These are phyloP conservation scores for Volvox reticuliferus DNA, from an alignment of 139 green algal species.

Conservation along the genomic window DNA sequence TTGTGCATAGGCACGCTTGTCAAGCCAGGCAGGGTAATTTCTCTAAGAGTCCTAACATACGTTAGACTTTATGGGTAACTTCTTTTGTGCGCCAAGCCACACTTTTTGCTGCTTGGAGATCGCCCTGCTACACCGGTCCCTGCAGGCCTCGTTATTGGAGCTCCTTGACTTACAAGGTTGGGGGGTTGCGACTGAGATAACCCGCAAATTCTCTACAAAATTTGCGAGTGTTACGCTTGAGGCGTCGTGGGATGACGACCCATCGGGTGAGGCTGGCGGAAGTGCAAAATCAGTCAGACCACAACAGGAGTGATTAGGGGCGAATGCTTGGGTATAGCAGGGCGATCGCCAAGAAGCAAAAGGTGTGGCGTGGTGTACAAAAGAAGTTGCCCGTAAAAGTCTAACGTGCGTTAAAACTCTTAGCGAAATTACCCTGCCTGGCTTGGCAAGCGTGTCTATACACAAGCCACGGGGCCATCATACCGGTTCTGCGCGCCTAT, in stretches of 20 bases:
- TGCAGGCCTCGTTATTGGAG: slow-evolving; percentile 20
- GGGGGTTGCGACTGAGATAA: not conserved
- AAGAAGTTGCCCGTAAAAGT: too few species aligned
- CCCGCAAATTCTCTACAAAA: slow-evolving; percentile 16
- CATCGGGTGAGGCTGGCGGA: not conserved
- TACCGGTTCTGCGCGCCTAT: not conserved
- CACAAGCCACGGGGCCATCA: not conserved
- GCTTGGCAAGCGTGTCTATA: too few species aligned
- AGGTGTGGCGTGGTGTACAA: not conserved
- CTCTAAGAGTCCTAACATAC: too few species aligned
- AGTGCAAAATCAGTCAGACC: too few species aligned
- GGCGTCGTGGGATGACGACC: slow-evolving; percentile 30
- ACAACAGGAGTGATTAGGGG: too few species aligned
- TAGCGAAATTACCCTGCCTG: too few species aligned
- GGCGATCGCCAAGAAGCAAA: not conserved
- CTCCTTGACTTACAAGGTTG: slow-evolving; percentile 26
- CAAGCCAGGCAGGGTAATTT: too few species aligned
- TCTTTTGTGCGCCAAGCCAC: not conserved
- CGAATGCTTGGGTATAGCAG: not conserved
- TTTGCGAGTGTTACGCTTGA: slow-evolving; percentile 29
- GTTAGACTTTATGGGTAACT: too few species aligned
- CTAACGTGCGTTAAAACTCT: too few species aligned
- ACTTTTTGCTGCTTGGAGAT: not conserved
- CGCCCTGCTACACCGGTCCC: not conserved
- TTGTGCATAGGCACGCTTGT: too few species aligned